Evolutionary conservation across 805 yeast genomes (phyloP), one percentile per base, ranked within the genome.

Genomic region (Saturnispora besseyi): DNA sequence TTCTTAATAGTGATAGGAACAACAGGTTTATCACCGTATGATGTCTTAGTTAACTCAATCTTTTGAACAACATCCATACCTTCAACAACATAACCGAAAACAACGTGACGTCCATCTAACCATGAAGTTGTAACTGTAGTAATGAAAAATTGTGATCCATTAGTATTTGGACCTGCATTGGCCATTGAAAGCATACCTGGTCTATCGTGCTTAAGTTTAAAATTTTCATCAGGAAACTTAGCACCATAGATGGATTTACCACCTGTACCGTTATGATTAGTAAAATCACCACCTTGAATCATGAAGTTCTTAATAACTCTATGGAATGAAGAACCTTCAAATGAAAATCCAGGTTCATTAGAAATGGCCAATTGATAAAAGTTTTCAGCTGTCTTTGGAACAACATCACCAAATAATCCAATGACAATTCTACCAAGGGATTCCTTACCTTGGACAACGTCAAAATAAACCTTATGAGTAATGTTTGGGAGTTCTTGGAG

Each of bases 101-200:
- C 99, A 63, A 93, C 99, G 69, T 93, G 99, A 59, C 74, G 81
- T 56, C 95, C 93, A 63, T 93, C 88, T 63, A 93, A 79, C 98
- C 99, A 93, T 45, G 83, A 72, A 50, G 96, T 87, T 33, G 78
- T 76, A 22, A 85, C 96, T 28, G 97, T 90, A 62, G 96, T 89
- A 71, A 93, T 84, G 77, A 90, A 90, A 66, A 90, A 90, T 70
- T 89, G 97, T 34, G 96, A 88, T 21, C 96, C 96, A 66, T 89
- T 89, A 68, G 90, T 83, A 69, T 83, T 73, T 55, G 64, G 78
- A 57, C 91, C 91, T 31, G 88, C 82, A 60, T 84, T 84, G 58
- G 91, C 91, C 91, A 84, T 84, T 3, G 87, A 81, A 59, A 84
- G 65, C 59, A 77, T 68, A 64, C 84, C 86, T 51, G 84, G 82